Base-by-base conservation (phyloP, 2,329 filamentous ascomycete genomes). In the Colletotrichum lini region DNA sequence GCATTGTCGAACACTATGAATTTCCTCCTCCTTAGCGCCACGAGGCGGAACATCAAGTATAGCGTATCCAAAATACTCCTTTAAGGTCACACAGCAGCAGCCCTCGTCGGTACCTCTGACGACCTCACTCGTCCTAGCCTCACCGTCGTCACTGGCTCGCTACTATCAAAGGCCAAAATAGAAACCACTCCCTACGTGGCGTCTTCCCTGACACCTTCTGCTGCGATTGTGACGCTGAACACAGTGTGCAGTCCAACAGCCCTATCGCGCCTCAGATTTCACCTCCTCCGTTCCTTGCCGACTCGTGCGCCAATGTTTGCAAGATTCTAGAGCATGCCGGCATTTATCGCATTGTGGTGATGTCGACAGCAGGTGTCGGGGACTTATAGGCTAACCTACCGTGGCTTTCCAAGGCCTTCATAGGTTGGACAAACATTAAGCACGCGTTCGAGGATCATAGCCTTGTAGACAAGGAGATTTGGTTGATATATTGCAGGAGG, bases 1-100 rank as follows among this genome's bases (percentile, higher is more conserved):
- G 18, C 38, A 13, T 44, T 7, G 2, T 10, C 13, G 44, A 63
- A 68, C 71, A 77, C 63, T 53, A 82, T 83, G 80, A 78, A 82
- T 71, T 79, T 84, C 69, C 79, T 86, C 57, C 79, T 85, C 16
- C 77, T 85, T n/a, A 83, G 83, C 62, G 80, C 81, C 60, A 84
- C 78, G 83, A 84, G 44, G 44, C 82, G 83, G 18, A 84, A 81
- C 3, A 83, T 84, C 76, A 77, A 80, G 69, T 79, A 82, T 12
- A 81, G 85, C 40, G 77, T 85, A n/a, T 76, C 78, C 21, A 79
- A 84, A 71, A 62, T 84, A 5, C 77, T 85, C 23, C 72, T 74
- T n/a, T 80, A 80, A 65, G 78, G 79, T 16, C 81, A 85, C 65
- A 80, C 78, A 26, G 79, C 82, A 0, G 81, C 81, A 35, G 81